These are phyloP conservation scores for Solanum chiquidenum DNA, from an alignment of 257 asterid genomes.

Conservation along the genomic window DNA sequence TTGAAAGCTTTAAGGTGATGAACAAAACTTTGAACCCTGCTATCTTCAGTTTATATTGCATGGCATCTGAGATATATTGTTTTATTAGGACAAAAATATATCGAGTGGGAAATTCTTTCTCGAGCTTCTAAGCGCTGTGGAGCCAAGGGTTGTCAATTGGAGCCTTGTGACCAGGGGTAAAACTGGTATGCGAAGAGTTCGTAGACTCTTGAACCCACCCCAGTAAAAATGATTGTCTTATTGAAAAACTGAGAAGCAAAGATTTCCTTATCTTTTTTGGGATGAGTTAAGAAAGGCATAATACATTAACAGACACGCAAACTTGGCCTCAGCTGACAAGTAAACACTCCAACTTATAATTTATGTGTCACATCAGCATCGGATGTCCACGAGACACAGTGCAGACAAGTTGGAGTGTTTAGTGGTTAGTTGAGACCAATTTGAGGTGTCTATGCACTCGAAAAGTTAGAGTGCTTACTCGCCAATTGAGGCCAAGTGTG, in stretches of 20 bases:
- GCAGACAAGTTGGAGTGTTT: background rate
- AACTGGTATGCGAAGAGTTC: conserved; percentile 38
- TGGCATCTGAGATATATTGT: background rate
- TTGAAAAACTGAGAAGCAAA: background rate
- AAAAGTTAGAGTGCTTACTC: background rate
- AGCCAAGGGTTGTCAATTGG: conserved; percentile 89
- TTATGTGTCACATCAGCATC: background rate
- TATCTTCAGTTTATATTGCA: background rate
- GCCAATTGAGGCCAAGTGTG: background rate
- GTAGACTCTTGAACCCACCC: background rate
- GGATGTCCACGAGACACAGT: background rate
- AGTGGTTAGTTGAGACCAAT: background rate
- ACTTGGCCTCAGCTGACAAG: background rate
- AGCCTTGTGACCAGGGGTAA: conserved; percentile 80
- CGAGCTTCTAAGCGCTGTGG: conserved; percentile 69
- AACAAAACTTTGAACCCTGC: background rate
- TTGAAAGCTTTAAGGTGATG: conserved; percentile 85
- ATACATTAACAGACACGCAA: background rate
- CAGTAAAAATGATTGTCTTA: background rate
- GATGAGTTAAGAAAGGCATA: background rate
- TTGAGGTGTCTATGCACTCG: background rate
- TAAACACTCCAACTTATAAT: background rate
- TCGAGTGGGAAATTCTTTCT: conserved; percentile 73
- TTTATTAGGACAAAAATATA: conserved; percentile 50
- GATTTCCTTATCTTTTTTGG: background rate